A percentile compares a stretch with the other conserved stretches of the same genome.
These are phyloP conservation scores for Houttuynia cordata DNA, from an alignment of 164 flowering plant genomes.

Conservation along the genomic window DNA sequence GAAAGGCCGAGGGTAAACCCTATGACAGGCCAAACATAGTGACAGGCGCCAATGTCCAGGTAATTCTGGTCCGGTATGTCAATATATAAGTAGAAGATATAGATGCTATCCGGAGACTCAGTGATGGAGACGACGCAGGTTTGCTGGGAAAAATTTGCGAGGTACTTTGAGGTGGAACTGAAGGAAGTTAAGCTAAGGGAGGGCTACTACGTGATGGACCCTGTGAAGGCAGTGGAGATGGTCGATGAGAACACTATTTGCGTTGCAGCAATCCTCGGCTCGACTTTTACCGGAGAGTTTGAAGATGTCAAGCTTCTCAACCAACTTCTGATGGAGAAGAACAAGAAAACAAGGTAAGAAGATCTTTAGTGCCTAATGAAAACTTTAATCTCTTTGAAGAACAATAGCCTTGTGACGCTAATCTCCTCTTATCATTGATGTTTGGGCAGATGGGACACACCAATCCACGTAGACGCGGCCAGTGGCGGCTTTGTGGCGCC, in stretches of 20 bases:
- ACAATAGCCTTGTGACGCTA: too few relatives aligned
- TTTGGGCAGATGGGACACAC: conserved; percentile 30
- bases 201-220: conserved; percentile 38
- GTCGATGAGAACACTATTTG: conserved; percentile 43
- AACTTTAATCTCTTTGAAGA: too few relatives aligned
- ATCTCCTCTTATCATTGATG: too few relatives aligned
- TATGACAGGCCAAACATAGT: conserved; percentile 37
- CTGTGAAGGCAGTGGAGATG: conserved; percentile 30
- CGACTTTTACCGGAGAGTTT: conserved; percentile 39
- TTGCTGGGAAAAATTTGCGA: conserved; percentile 43
- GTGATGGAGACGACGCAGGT: conserved; percentile 14
- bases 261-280: conserved; percentile 36
- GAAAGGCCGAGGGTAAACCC: conserved; percentile 24
- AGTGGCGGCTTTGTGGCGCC: conserved; percentile 37
- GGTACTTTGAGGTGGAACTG: conserved; percentile 33
- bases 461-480: too few relatives aligned
- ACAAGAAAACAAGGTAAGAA: conserved; percentile 27
- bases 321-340: conserved; percentile 26
- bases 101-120: background rate
- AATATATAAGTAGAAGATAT: too few relatives aligned
- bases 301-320: conserved; percentile 39
- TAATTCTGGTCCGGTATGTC: background rate
- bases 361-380: too few relatives aligned
- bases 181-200: conserved; percentile 33
- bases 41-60: conserved; percentile 34